These are phyloP conservation scores for Phytophthora aleatoria DNA, from an alignment of 352 stramenopile species.

Conservation along the genomic window DNA sequence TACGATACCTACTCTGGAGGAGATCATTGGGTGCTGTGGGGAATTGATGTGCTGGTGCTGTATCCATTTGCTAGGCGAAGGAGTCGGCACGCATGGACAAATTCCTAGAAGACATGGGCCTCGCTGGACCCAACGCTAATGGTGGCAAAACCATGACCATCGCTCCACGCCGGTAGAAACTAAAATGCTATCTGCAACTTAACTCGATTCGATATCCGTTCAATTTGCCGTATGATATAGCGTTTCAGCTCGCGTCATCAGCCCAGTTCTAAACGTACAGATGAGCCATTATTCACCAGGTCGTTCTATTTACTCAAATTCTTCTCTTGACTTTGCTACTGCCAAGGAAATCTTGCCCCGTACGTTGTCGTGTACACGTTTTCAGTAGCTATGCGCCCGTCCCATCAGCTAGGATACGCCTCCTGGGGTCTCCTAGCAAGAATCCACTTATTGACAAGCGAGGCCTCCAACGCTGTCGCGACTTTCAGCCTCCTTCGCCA, in stretches of 20 bases:
- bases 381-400: not conserved
- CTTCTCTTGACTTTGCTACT: too few relatives aligned
- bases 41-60: not conserved
- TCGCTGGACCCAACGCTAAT: conserved; percentile 38
- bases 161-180: conserved; percentile 39
- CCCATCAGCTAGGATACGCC: not conserved
- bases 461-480: not conserved
- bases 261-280: too few relatives aligned
- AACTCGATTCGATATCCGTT: too few relatives aligned
- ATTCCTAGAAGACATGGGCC: conserved; percentile 74
- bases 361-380: not conserved
- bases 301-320: too few relatives aligned
- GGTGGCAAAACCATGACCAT: conserved; percentile 57
- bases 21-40: not conserved
- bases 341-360: too few relatives aligned
- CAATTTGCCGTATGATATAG: too few relatives aligned
- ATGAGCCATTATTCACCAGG: too few relatives aligned
- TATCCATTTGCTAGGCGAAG: conserved; percentile 47
- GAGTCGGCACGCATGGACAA: conserved; percentile 79
- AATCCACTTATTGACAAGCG: conserved; percentile 9
- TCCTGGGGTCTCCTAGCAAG: not conserved
- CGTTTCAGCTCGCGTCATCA: too few relatives aligned
- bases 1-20: conserved; percentile 13
- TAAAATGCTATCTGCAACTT: not conserved
- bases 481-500: conserved; percentile 4